Evolutionary conservation across 495 filamentous ascomycete genomes (phyloP), one percentile per base, ranked within the genome.

Genomic region (Hyphodiscus hymeniophilus): DNA sequence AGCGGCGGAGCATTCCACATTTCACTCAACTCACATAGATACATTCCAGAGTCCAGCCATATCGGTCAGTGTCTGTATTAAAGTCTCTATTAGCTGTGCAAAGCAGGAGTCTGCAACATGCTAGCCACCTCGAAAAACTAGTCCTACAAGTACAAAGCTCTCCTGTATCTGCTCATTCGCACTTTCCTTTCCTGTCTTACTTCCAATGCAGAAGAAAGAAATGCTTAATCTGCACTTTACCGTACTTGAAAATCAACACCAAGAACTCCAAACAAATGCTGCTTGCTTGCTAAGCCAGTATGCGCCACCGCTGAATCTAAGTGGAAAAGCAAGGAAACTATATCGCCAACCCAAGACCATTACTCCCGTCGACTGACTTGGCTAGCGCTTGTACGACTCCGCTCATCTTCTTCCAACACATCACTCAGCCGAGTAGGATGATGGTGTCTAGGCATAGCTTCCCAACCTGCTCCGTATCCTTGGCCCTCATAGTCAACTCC

Each of bases 391-490:
- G 75, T 76, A 5, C 75, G 67, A 49, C 84, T 83, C 31, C 77
- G 68, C 63, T 90, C 85, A 46, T 95, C 84, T 34, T 80, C 80
- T 52, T 98, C 92, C 8, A 92, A 73, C 10, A 98, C 90, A 70
- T 98, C 92, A 60, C 92, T 96, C 47, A 98, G 67, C 44, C 92
- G 72, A 2, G 91, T 96, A 0, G 91, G 91, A 66, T 97, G 92
- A 58, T 95, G 90, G 67, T 96, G 92, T 40, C 90, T 73, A n/a
- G 85, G 79, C 45, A 89, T 75, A 8, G 66, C 66, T 43, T 92
- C 88, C 90, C 89, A 96, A 7, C 80, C 84, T 0, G 50, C 63
- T 1, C 71, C 73, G 5, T 52, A 53, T 7, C 82, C 81, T 67
- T 84, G 92, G 11, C 80, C 84, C 18, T 76, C 63, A 54, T 77